Evolutionary conservation across 192 early-diverging fungal genomes (phyloP), one percentile per base, ranked within the genome.

Genomic region (Coemansia sp.): DNA sequence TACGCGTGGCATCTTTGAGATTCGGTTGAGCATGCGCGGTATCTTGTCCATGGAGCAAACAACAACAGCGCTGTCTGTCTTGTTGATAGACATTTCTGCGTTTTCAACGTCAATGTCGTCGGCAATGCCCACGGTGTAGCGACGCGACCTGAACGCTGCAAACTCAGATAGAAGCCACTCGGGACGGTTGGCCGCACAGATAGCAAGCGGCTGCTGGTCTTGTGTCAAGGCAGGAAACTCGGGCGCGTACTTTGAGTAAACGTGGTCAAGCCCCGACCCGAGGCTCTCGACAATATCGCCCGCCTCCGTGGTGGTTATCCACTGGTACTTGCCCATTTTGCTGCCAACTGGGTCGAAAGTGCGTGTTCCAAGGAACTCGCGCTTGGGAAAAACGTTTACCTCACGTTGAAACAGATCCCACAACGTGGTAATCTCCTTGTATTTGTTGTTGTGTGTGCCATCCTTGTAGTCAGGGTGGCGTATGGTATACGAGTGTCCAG

Each of bases 61-160:
- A 6, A 92, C 56, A 12, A 88, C 74, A 1, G 83, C 74, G 43
- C 89, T 73, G 15, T 93, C 93, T 4, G 92, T 74, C 44, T 94
- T 89, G 72, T 91, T 93, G 5, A 95, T 75, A 37, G 92, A 89
- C 53, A 86, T 91, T 77, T 91, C 85, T 50, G 94, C 84, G 2
- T 85, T 81, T 7, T 91, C 89, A 1, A 87, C 83, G 54, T 90
- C 92, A 3, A 92, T 78, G 8, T 87, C 88, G 71, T 96, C 94
- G 68, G 90, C 91, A 21, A 97, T 76, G 3, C 93, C 88, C 5
- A 95, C 92, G 1, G 81, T 76, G 64, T 79, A 83, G 11, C 87
- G 70, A 12, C 83, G 81, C 6, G 90, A 89, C 18, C 87, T 77
- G 48, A 85, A 79, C 23, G 85, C 85, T 0, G 86, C 88, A 43